Percentiles rank a stretch among this genome's conserved stretches.
Conservation (phyloP, 306 rosid genomes). For the Betula pendula region DNA sequence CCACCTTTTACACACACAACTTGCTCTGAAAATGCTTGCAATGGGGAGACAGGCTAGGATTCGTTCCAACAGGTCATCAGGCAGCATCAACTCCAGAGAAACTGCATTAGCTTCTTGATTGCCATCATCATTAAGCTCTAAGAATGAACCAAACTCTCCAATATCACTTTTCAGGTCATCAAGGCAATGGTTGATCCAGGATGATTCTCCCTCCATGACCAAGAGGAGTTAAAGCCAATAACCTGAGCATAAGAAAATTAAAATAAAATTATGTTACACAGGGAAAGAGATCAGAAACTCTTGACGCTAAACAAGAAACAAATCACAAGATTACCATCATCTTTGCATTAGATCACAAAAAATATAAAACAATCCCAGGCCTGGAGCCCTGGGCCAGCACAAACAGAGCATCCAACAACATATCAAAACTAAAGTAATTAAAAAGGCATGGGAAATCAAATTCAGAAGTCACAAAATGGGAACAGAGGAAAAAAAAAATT, state of each 20-base stretch:
- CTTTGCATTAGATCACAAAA: conserved; percentile 18
- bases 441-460: neutral
- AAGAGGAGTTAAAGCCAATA: conserved; percentile 20
- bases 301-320: conserved; percentile 20
- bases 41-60: conserved; percentile 78
- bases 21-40: conserved; percentile 83
- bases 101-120: conserved; percentile 52
- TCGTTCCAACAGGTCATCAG: conserved; percentile 87
- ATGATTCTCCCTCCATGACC: conserved; percentile 75
- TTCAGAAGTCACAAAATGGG: neutral
- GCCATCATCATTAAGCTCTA: conserved; percentile 58
- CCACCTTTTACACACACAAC: conserved; percentile 88
- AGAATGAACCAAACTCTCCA: conserved; percentile 50
- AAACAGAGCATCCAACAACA: conserved; percentile 18
- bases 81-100: conserved; percentile 62
- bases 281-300: conserved; percentile 7
- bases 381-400: conserved; percentile 8
- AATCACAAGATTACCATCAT: conserved; percentile 4
- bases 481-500: neutral
- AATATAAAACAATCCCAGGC: conserved; percentile 3
- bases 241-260: conserved; percentile 30
- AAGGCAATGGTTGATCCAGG: conserved; percentile 67
- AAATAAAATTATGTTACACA: neutral
- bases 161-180: conserved; percentile 46
- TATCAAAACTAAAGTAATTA: neutral